phyloP scores from a whole-genome alignment of 176 grass and related monocot genomes.

The Hyparrhenia diplandra region DNA sequence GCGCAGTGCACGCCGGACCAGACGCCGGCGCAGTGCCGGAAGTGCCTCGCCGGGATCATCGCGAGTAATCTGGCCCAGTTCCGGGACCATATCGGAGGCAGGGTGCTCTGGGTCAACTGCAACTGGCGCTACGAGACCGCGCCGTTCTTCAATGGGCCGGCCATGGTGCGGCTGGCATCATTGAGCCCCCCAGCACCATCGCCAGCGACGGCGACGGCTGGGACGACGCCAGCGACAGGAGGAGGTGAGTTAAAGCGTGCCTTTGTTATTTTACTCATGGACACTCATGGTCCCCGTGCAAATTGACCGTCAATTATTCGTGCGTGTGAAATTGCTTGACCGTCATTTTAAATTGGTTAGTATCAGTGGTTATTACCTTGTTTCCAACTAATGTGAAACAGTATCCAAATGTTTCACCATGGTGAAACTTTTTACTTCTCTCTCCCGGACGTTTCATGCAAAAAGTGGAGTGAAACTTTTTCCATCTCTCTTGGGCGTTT shows the following conservation, averaged over 20 bases:
- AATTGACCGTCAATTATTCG: background rate
- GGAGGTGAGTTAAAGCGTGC: conserved; percentile 6
- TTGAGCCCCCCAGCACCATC: background rate
- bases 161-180: conserved; percentile 5
- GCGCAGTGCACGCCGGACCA: background rate
- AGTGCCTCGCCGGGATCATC: background rate
- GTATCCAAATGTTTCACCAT: too few species aligned
- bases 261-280: background rate
- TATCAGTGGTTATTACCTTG: too few species aligned
- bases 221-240: too few species aligned
- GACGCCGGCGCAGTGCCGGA: background rate
- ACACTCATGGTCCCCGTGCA: background rate
- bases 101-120: conserved; percentile 43
- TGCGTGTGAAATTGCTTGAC: background rate
- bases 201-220: background rate
- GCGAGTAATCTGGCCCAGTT: background rate
- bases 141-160: conserved; percentile 19
- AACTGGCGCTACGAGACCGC: conserved; percentile 35
- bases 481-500: too few species aligned
- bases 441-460: too few species aligned
- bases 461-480: too few species aligned
- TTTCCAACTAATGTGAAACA: too few species aligned
- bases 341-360: background rate
- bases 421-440: too few species aligned
- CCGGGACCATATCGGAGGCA: conserved; percentile 22